These are phyloP conservation scores for Lentithecium fluviatile DNA, from an alignment of 495 filamentous ascomycete genomes.

Conservation along the genomic window DNA sequence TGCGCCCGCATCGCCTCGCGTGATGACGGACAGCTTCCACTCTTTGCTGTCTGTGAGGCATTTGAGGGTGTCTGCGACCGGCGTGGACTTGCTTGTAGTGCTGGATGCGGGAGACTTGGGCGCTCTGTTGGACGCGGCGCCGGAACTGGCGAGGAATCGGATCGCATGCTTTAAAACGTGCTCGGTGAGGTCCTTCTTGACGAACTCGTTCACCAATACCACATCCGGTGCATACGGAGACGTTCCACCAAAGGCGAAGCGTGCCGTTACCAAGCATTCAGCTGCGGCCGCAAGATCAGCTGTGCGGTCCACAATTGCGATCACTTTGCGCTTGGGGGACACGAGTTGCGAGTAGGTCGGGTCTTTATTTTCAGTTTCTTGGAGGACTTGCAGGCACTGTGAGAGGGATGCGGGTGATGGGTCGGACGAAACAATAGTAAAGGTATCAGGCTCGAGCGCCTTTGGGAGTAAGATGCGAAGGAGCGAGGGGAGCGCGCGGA, in stretches of 20 bases:
- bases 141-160: constrained; percentile 36
- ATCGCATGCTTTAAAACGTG: constrained; percentile 45
- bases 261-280: constrained; percentile 47
- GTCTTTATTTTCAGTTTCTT: constrained; percentile 18
- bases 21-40: constrained; percentile 6
- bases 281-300: constrained; percentile 51
- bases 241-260: constrained; percentile 52
- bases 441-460: constrained; percentile 50
- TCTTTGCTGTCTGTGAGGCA: neutral
- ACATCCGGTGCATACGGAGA: constrained; percentile 56
- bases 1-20: neutral
- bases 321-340: constrained; percentile 40
- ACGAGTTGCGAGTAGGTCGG: constrained; percentile 32
- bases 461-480: constrained; percentile 46
- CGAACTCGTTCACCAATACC: constrained; percentile 58
- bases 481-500: constrained; percentile 38
- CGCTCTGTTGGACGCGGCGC: neutral
- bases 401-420: constrained; percentile 7
- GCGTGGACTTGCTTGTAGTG: too few relatives aligned
- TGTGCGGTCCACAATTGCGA: constrained; percentile 56
- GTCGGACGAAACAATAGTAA: constrained; percentile 37
- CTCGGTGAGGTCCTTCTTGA: constrained; percentile 51
- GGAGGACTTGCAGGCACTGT: constrained; percentile 17
- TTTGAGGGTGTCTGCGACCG: too few relatives aligned
- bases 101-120: neutral